Evolutionary conservation across 2,329 filamentous ascomycete genomes (phyloP).

Genomic region (Lomentospora prolificans): DNA sequence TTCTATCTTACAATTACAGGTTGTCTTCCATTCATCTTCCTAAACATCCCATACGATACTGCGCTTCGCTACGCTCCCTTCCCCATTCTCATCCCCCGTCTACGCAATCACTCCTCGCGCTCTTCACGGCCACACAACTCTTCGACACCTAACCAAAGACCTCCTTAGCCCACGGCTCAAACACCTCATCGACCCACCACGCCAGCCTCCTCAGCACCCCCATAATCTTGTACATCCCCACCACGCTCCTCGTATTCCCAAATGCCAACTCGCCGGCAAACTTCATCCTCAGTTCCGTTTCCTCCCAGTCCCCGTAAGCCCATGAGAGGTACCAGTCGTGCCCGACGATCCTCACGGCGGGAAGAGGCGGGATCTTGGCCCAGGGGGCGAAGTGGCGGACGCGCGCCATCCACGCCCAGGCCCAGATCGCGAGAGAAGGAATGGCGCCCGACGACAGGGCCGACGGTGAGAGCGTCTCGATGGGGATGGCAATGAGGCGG

Average conservation of each 20-base stretch:
- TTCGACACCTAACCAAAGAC: not conserved
- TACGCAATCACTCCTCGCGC: no score
- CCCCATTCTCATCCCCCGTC: no score
- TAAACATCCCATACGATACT: no score
- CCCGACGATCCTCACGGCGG: not conserved
- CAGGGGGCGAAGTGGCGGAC: not conserved
- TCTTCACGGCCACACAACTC: not conserved
- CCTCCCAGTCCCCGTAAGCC: not conserved
- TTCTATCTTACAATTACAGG: no score
- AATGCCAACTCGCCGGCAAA: not conserved
- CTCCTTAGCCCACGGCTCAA: not conserved
- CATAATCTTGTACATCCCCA: not conserved
- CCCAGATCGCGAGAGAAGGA: not conserved
- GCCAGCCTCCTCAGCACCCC: not conserved
- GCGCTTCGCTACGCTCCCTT: no score
- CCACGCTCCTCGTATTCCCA: not conserved
- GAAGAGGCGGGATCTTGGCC: not conserved
- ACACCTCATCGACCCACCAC: not conserved
- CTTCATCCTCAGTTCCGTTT: not conserved
- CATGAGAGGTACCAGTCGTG: slow-evolving; percentile 1
- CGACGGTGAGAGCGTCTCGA: not conserved
- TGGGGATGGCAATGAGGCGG: not conserved
- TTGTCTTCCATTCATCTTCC: no score
- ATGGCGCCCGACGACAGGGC: not conserved
- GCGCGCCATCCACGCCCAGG: not conserved